Conservation (phyloP, 768 basidiomycete species). For the Russula earlei region DNA sequence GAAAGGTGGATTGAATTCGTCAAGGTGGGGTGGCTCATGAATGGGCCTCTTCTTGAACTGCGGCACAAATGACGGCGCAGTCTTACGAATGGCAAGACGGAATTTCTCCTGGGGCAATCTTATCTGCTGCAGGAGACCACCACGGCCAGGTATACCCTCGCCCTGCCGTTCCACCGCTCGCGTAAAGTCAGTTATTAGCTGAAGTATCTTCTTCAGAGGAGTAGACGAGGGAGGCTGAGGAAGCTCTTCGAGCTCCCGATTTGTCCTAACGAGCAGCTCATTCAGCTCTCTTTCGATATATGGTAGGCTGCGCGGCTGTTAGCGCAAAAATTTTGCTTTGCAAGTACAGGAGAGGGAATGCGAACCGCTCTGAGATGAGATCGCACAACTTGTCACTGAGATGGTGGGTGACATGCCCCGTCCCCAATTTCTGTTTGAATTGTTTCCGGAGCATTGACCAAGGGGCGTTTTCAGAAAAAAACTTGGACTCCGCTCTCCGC, state of each 20-base stretch:
- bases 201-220: slow-evolving; percentile 47
- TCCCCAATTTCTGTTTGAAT: slow-evolving; percentile 47
- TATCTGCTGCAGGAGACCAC: background rate
- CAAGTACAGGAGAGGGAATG: background rate
- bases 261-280: slow-evolving; percentile 33
- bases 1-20: too few species aligned
- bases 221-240: slow-evolving; percentile 48
- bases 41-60: background rate
- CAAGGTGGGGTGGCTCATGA: background rate
- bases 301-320: slow-evolving; percentile 39
- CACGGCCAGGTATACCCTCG: background rate
- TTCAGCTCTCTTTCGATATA: slow-evolving; percentile 51
- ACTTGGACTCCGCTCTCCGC: slow-evolving; percentile 44
- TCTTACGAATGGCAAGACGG: background rate
- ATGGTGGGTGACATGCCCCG: slow-evolving; percentile 44
- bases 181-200: slow-evolving; percentile 38
- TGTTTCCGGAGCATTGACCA: slow-evolving; percentile 46
- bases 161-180: slow-evolving; percentile 18
- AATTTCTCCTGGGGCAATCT: background rate
- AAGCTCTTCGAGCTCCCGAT: slow-evolving; percentile 26
- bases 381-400: slow-evolving; percentile 55
- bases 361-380: slow-evolving; percentile 51
- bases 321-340: background rate
- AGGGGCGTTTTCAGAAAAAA: slow-evolving; percentile 41
- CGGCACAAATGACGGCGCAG: slow-evolving; percentile 4